Percentiles rank a stretch among this genome's conserved stretches.
phyloP scores from a whole-genome alignment of 495 filamentous ascomycete genomes.

The Polyplosphaeria fusca region DNA sequence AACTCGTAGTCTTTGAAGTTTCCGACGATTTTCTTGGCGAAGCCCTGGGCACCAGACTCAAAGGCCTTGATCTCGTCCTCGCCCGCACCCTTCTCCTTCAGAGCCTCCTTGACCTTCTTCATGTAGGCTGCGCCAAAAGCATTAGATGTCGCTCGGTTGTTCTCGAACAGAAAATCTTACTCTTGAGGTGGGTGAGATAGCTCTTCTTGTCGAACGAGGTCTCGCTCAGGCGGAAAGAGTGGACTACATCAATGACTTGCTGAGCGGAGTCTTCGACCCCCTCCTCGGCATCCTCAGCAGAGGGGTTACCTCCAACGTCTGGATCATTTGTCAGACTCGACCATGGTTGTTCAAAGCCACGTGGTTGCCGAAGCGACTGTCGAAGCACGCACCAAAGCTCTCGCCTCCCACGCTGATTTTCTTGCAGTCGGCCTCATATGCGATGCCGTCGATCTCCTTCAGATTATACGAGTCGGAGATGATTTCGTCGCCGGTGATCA shows the following conservation, averaged over 20 bases:
- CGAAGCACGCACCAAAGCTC: conserved; percentile 60
- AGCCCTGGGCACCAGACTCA: conserved; percentile 66
- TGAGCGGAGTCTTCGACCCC: conserved; percentile 61
- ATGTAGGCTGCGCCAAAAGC: conserved; percentile 64
- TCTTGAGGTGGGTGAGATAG: conserved; percentile 77
- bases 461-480: conserved; percentile 89
- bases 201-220: conserved; percentile 79
- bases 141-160: not conserved
- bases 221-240: conserved; percentile 82
- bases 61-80: conserved; percentile 68
- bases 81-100: conserved; percentile 59
- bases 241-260: conserved; percentile 89
- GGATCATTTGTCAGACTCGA: conserved; percentile 8
- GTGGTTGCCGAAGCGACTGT: not conserved
- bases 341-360: not conserved
- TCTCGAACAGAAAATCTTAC: conserved; percentile 47
- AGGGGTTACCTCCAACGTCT: conserved; percentile 96
- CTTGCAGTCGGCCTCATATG: conserved; percentile 84
- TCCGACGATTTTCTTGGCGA: conserved; percentile 71
- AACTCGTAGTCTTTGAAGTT: conserved; percentile 96
- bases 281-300: conserved; percentile 83
- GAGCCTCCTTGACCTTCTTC: conserved; percentile 72
- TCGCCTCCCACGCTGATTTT: conserved; percentile 78
- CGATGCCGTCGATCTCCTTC: conserved; percentile 68
- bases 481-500: conserved; percentile 87